A percentile compares a stretch with the other conserved stretches of the same genome.
phyloP scores from a whole-genome alignment of 345 rosid genomes.

The Ceriops tagal region DNA sequence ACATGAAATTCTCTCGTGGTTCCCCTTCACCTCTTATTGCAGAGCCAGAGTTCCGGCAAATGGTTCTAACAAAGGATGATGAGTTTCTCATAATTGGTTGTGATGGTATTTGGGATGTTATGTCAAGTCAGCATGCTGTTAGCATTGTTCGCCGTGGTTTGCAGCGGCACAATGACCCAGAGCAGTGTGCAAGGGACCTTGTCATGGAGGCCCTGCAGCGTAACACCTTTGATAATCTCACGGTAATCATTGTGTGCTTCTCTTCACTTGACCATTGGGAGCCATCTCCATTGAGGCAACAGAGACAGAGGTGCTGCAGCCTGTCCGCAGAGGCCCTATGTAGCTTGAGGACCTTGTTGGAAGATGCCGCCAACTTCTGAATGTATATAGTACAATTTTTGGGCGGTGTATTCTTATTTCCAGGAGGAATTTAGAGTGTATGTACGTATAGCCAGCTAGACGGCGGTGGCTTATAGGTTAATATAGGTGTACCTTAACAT shows the following conservation, averaged over 20 bases:
- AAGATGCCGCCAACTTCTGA: slow-evolving; percentile 38
- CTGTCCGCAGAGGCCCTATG: slow-evolving; percentile 65
- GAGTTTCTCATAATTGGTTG: slow-evolving; percentile 88
- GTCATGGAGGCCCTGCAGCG: slow-evolving; percentile 64
- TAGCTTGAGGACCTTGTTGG: slow-evolving; percentile 55
- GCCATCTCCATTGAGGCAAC: slow-evolving; percentile 32
- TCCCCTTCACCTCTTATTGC: slow-evolving; percentile 71
- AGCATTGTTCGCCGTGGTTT: slow-evolving; percentile 56
- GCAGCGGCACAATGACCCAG: slow-evolving; percentile 61
- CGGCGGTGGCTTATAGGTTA: slow-evolving; percentile 24
- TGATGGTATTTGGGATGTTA: slow-evolving; percentile 91
- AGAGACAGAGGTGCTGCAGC: slow-evolving; percentile 52
- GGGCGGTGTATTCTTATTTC: slow-evolving; percentile 8
- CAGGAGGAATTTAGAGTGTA: slow-evolving; percentile 9
- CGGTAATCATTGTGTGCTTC: slow-evolving; percentile 71
- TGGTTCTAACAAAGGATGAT: slow-evolving; percentile 64
- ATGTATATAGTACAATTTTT: slow-evolving; percentile 6
- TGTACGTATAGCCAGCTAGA: slow-evolving; percentile 23
- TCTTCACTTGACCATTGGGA: slow-evolving; percentile 41
- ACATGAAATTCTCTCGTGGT: slow-evolving; percentile 61
- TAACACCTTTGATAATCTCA: slow-evolving; percentile 68
- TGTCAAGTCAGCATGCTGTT: slow-evolving; percentile 87
- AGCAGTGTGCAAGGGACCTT: slow-evolving; percentile 71
- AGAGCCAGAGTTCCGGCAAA: slow-evolving; percentile 66
- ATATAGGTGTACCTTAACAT: background rate